These are phyloP conservation scores for Globisporangium carolinianum DNA, from an alignment of 352 stramenopile species.

Conservation along the genomic window DNA sequence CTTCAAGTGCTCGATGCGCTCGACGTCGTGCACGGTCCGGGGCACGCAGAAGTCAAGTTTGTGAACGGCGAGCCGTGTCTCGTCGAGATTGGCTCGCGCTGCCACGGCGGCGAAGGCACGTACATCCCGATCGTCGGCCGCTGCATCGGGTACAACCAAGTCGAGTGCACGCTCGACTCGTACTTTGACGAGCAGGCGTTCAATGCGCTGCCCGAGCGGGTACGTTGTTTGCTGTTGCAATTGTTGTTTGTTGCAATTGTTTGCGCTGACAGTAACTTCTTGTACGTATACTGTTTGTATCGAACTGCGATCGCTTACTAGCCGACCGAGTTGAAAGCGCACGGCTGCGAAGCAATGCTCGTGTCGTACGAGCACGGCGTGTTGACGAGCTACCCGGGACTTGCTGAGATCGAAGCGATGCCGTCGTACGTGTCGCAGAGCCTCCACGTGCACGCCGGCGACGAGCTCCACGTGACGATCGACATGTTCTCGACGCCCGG, in stretches of 20 bases:
- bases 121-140: constrained; percentile 86
- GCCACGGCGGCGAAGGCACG: constrained; percentile 92
- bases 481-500: constrained; percentile 90
- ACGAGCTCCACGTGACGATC: constrained; percentile 60
- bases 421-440: constrained; percentile 80
- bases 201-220: constrained; percentile 28
- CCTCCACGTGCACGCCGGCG: constrained; percentile 62
- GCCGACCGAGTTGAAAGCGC: constrained; percentile 60
- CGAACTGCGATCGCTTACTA: constrained; percentile 15
- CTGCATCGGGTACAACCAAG: constrained; percentile 91
- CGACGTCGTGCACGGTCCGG: constrained; percentile 74
- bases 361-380: constrained; percentile 86
- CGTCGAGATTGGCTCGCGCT: constrained; percentile 93
- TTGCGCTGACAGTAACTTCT: not conserved
- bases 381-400: constrained; percentile 76
- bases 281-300: constrained; percentile 1
- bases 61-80: constrained; percentile 82
- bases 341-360: constrained; percentile 89
- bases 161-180: constrained; percentile 84
- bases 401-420: constrained; percentile 81
- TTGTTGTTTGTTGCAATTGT: not conserved
- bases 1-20: constrained; percentile 75
- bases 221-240: constrained; percentile 6
- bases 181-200: constrained; percentile 79
- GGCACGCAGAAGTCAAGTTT: constrained; percentile 87